Base-by-base conservation (phyloP, 768 basidiomycete species). In the Naganishia kalamii region DNA sequence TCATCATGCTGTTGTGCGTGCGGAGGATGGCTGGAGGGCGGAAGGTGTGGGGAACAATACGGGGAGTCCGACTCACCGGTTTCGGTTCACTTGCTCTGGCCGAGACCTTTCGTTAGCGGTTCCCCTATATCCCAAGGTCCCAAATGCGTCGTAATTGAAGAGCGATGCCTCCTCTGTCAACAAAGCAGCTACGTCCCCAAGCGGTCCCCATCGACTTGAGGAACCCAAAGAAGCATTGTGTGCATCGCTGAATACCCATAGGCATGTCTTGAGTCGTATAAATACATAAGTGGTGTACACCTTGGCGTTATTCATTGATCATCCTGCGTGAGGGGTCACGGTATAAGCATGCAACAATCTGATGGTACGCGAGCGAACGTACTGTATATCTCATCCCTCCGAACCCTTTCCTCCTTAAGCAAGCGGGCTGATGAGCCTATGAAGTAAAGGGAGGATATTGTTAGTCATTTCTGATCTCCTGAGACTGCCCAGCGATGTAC, bases 401-500 rank as follows among this genome's bases (percentile, higher is more conserved):
- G 37, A 6, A 29, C 2, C 6, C 11, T 51, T 51, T 6, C 21
- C 15, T n/a, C n/a, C 27, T 62, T 35, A 67, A 40, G 66, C 66
- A 11, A 67, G 61, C 25, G 66, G 66, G 50, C 66, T 67, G 66
- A 67, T 67, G 4, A 67, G 47, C 66, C 66, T 67, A 40, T 51
- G 8, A 35, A n/a, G 40, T n/a, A 43, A 32, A 50, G 37, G 21
- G 4, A 7, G 37, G 6, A 12, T 4, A 57, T 57, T 15, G 54
- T n/a, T n/a, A 37, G 37, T 57, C 11, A 40, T 21, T 57, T n/a
- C 2, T n/a, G n/a, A n/a, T 17, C 33, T 29, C 32, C 8, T 7
- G 33, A 35, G 41, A 46, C 44, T n/a, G n/a, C n/a, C n/a, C n/a
- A n/a, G n/a, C n/a, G n/a, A 84, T 90, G 72, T 62, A 94, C 92